Evolutionary conservation across 306 rosid species (phyloP), one percentile per base, ranked within the genome.

Genomic region (Benincasa hispida): DNA sequence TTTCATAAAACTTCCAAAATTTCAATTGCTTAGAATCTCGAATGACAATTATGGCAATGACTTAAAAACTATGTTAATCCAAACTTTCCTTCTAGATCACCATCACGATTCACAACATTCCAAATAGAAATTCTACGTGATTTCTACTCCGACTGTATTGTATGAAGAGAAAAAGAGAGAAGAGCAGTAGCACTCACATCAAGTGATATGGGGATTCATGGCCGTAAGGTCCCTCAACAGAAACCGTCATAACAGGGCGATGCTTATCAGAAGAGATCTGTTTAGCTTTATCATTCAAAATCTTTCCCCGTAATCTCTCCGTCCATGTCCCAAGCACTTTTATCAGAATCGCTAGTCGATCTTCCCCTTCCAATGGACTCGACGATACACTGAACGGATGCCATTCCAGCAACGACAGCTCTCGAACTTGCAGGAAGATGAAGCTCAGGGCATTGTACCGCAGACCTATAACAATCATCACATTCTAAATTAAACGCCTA

Each of bases 321-420:
- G 98, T 94, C 98, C 98, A 94, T 82, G 83, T 77, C 21, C 98
- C 98, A 21, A 91, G 97, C 86, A 86, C 98, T 85, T 91, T 91
- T 74, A 94, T 83, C 73, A 94, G 96, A 81, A 94, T 77, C 30
- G 98, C 75, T 58, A 94, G 62, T 74, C 92, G 97, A 74, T 88
- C 54, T 4, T 91, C 85, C 37, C 98, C 98, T 82, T 91, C 98
- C 85, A 94, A 55, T 76, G 98, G 98, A 77, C 97, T 90, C 32
- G 98, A 91, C 41, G 96, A 91, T 76, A 94, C 96, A 67, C 97
- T 94, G 86, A 90, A 94, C 57, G 98, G 97, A 89, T 94, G 98
- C 98, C 98, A 94, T 82, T 91, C 93, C 79, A 94, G 88, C 93
- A 88, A 89, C 12, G 98, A 94, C 32, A 91, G 24, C 79, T 91